phyloP scores from a whole-genome alignment of 176 grass and related monocot species.

The Eleusine indica region DNA sequence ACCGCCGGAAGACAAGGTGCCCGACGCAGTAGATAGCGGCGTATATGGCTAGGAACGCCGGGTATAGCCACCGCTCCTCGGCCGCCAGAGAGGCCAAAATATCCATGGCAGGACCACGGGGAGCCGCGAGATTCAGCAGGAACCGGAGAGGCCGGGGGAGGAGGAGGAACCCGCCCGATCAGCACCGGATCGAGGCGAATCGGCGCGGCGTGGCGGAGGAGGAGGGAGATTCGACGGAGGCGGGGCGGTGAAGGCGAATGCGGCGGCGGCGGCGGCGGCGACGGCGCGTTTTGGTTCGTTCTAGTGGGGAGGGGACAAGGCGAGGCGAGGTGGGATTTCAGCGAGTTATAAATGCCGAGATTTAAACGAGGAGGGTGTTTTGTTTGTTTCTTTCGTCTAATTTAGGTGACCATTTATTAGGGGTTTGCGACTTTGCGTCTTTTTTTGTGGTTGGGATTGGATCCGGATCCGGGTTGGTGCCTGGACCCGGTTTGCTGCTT shows the following conservation, averaged over 20 bases:
- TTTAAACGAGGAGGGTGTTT: background rate
- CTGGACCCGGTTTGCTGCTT: background rate
- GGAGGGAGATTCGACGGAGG: background rate
- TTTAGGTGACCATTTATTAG: background rate
- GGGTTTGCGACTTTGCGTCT: background rate
- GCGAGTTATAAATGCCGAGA: background rate
- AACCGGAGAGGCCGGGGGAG: background rate
- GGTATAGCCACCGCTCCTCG: conserved; percentile 56
- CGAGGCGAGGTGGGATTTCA: background rate
- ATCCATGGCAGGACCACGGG: conserved; percentile 13
- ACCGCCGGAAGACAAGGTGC: conserved; percentile 64
- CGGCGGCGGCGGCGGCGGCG: too few species aligned
- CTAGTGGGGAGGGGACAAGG: background rate
- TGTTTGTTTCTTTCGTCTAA: conserved; percentile 9
- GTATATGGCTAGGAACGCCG: conserved; percentile 65
- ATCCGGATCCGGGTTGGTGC: background rate
- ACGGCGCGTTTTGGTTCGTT: background rate
- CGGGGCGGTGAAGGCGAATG: background rate
- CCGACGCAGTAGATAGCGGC: conserved; percentile 57
- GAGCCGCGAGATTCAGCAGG: conserved; percentile 7
- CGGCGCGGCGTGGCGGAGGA: background rate
- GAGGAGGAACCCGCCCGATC: background rate
- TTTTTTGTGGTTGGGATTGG: background rate
- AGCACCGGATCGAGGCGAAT: background rate
- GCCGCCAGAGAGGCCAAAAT: conserved; percentile 22